Evolutionary conservation across 139 green algal species (phyloP), one percentile per base, ranked within the genome.

Genomic region (Picochlorum sp.): DNA sequence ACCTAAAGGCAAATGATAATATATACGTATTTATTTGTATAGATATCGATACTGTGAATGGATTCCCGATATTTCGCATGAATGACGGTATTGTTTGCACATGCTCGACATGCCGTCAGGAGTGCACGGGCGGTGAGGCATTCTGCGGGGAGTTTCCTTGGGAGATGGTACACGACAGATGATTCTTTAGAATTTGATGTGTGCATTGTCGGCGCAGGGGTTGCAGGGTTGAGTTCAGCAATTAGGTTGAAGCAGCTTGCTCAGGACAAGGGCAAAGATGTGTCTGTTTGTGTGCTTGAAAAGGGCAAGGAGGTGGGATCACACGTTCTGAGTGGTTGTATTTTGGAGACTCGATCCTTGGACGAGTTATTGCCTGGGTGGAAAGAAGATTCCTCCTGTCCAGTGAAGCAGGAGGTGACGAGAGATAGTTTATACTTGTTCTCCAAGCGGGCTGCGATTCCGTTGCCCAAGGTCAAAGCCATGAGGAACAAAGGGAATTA

Each of bases 261-360:
- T 54, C 51, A 81, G 18, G 74, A 87, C 52, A 63, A 70, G 9
- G 81, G 76, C 13, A 72, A 72, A 59, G 85, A 95, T 13, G 13
- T 96, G 2, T 90, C 73, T 59, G 91, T 97, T 44, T 95, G 87
- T 65, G 81, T 97, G 0, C 65, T 97, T 1, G 91, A 97, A 62
- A 97, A 97, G 76, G 91, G 85, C 26, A 68, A 80, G 7, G 74
- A 90, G 71, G 78, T 95, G 30, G 89, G 90, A 24, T 66, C 87
- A 0, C 91, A 97, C 74, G 90, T 88, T 45, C 64, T 97, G 49
- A 91, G 80, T 14, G 91, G 91, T 45, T 91, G 90, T 69, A 88
- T 97, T 18, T 73, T 97, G 52, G 85, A 97, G 69, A 73, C 91
- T 2, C 55, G 67, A 2, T 84, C 88, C 0, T 62, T 97, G 47